Evolutionary conservation across 106 monocot species (phyloP).

Genomic region (Chionographis japonica): DNA sequence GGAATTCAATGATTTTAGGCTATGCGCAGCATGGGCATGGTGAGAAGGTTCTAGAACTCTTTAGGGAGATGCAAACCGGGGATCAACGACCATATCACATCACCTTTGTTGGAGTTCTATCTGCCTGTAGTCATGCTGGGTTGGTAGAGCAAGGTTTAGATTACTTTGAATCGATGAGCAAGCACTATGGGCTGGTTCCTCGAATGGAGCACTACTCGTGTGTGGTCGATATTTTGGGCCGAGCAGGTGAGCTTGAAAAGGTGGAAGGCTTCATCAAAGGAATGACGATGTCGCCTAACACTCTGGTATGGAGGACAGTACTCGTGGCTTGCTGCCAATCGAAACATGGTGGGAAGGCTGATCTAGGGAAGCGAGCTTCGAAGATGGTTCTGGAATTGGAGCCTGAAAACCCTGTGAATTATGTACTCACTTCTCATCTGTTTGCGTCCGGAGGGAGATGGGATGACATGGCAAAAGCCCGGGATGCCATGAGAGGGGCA

Average conservation of each 20-base stretch:
- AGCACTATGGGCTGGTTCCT: conserved; percentile 41
- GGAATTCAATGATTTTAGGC: conserved; percentile 91
- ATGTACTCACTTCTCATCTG: conserved; percentile 64
- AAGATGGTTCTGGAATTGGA: conserved; percentile 74
- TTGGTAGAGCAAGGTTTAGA: conserved; percentile 63
- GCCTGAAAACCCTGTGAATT: conserved; percentile 83
- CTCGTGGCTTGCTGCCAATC: conserved; percentile 58
- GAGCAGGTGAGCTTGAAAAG: conserved; percentile 55
- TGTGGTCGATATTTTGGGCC: conserved; percentile 62
- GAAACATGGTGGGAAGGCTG: conserved; percentile 24
- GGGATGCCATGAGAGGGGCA: conserved; percentile 36
- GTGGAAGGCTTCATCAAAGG: conserved; percentile 49
- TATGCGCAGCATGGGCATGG: conserved; percentile 76
- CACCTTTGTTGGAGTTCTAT: conserved; percentile 69
- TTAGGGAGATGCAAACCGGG: conserved; percentile 44
- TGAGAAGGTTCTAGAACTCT: conserved; percentile 49
- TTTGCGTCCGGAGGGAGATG: conserved; percentile 66
- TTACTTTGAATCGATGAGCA: conserved; percentile 55
- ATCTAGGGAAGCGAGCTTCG: conserved; percentile 53
- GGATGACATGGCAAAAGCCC: conserved; percentile 53
- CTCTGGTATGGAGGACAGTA: conserved; percentile 78
- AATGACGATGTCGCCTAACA: conserved; percentile 69
- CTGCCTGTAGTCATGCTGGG: conserved; percentile 82
- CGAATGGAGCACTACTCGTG: conserved; percentile 77
- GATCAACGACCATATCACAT: conserved; percentile 54